These are phyloP conservation scores for Castanea crenata DNA, from an alignment of 306 rosid genomes.

Conservation along the genomic window DNA sequence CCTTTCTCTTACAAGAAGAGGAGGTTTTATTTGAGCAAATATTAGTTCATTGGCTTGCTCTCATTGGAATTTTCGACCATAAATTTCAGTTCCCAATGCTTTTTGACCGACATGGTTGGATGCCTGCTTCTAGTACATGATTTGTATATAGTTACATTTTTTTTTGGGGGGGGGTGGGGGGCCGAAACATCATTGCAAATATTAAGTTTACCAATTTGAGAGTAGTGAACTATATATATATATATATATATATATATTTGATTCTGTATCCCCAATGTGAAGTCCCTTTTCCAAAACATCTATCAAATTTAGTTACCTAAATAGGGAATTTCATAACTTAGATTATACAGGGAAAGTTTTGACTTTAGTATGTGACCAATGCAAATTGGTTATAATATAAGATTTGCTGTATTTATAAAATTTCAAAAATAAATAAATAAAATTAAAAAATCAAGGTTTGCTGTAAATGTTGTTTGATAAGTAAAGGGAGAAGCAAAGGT, in stretches of 20 bases:
- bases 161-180: too few species aligned
- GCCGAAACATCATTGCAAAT: too few species aligned
- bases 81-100: not conserved
- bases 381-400: not conserved
- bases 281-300: not conserved
- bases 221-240: not conserved
- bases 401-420: not conserved
- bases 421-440: too few species aligned
- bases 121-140: not conserved
- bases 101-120: not conserved
- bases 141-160: too few species aligned
- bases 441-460: too few species aligned
- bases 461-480: too few species aligned
- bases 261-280: not conserved
- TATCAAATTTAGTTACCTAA: not conserved
- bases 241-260: not conserved
- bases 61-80: not conserved
- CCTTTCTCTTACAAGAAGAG: too few species aligned
- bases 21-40: too few species aligned
- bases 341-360: not conserved
- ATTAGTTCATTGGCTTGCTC: too few species aligned
- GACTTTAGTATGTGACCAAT: not conserved
- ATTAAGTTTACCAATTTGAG: not conserved
- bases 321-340: not conserved
- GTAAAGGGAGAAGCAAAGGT: too few species aligned